A percentile compares a stretch with the other conserved stretches of the same genome.
Conservation (phyloP, 768 basidiomycete genomes). For the Agrocybe chaxingu region DNA sequence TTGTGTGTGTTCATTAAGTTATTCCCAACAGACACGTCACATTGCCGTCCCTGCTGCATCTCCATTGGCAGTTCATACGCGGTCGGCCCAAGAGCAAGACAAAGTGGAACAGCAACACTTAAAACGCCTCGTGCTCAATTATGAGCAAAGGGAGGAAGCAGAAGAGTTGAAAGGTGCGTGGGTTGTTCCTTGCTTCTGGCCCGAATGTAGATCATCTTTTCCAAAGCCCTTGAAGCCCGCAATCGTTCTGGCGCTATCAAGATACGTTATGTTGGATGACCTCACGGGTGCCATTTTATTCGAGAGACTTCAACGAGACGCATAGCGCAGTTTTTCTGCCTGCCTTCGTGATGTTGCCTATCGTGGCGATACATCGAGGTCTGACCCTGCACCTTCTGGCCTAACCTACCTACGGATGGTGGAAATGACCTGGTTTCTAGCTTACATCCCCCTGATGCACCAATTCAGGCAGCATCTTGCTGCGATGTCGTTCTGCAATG, state of each 20-base stretch:
- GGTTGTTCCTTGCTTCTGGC: no score
- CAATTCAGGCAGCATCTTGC: no score
- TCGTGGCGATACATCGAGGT: no score
- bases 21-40: conserved; percentile 64
- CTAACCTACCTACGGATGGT: no score
- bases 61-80: conserved; percentile 85
- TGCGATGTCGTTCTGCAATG: no score
- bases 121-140: conserved; percentile 91
- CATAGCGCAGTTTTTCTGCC: not conserved
- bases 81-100: conserved; percentile 88
- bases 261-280: conserved; percentile 72
- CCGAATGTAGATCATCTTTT: not conserved
- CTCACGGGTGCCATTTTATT: not conserved
- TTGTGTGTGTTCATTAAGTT: conserved; percentile 1
- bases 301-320: no score
- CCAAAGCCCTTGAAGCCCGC: conserved; percentile 64
- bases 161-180: conserved; percentile 72
- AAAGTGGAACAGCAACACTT: conserved; percentile 96
- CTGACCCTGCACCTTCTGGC: no score
- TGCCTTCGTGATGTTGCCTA: not conserved
- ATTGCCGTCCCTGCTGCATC: conserved; percentile 87
- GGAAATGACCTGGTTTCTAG: no score
- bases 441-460: no score
- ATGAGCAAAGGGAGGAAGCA: conserved; percentile 85
- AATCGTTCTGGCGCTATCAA: conserved; percentile 68